Evolutionary conservation across 805 yeast species (phyloP), one percentile per base, ranked within the genome.

Genomic region (Pichia rugopelliculosa): DNA sequence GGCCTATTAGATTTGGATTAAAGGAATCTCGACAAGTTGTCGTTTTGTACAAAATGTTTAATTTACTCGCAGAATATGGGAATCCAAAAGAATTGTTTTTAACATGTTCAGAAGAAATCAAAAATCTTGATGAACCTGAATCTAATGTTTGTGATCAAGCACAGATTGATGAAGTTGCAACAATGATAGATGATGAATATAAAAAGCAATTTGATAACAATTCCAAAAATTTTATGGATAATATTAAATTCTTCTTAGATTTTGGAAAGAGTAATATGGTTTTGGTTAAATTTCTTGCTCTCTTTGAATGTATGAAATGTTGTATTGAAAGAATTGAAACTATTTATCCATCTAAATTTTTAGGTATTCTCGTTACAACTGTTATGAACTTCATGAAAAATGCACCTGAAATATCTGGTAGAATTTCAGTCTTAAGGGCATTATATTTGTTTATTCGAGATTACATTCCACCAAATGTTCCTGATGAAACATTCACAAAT

Each of bases 41-140:
- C 6, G 22, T 55, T 3, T 57, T 74, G 9, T 59, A 79, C 61
- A 70, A 68, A 48, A 61, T 79, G 1, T 87, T 86, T 61, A 83
- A 79, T 50, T 64, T 79, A 18, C 66, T 91, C 44, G 80, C 95
- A 0, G 66, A 66, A 39, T 60, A 75, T 46, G 96, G 96, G 13
- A 86, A 86, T 58, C 84, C 93, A 8, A 87, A 87, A 56, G 96
- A 89, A 64, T 63, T 88, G 46, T 76, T 89, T 34, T 64, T 90
- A 45, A 79, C 83, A 50, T 68, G 80, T 12, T 81, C 86, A 60
- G 96, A 88, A 59, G 59, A 84, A 25, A 60, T 90, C 18, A 55
- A 70, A 13, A 50, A 61, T 0, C 53, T 83, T 27, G 44, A 42
- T 17, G 54, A 46, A 20, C 47, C 52, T n/a, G 42, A 34, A 12